Evolutionary conservation across 805 yeast species (phyloP), one percentile per base, ranked within the genome.

Genomic region (Kodamaea jinghongensis): DNA sequence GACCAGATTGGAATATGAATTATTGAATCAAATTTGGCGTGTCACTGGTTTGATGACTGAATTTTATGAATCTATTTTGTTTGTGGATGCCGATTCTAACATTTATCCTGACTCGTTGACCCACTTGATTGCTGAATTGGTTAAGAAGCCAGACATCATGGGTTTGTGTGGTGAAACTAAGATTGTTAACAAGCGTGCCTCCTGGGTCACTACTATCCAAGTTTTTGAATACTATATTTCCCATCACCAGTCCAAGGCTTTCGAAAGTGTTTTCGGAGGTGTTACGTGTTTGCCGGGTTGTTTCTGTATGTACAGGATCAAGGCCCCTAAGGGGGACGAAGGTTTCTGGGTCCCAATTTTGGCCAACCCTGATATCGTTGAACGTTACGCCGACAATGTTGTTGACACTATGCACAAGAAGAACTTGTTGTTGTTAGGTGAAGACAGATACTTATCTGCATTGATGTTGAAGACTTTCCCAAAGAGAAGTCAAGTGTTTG

Each of bases 231-330:
- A 89, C 60, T 89, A 82, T 62, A 86, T 89, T 47, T 88, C 96
- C 4, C 96, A 89, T 63, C 97, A 89, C 65, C 96, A 86, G 58
- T 80, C 96, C 1, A 89, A 89, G 61, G 96, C 96, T 0, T 89
- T 89, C 61, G 97, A 89, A 64, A 82, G 95, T n/a, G 90, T 85
- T 1, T 89, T 89, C 61, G 96, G 96, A 43, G 83, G 93, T 50
- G 97, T 89, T 11, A 89, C 97, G 0, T 89, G 97, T 75, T 73
- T 89, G 45, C 97, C 97, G 0, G 97, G 97, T 28, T 89, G 97
- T 70, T 89, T 89, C 72, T 83, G 86, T 45, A 83, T 89, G 81
- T 89, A 90, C 58, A 76, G 97, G 52, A 86, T 89, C 58, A 89
- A 89, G 61, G 71, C 96, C 0, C 96, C 96, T 16, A 88, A 87